Evolutionary conservation across 2,329 filamentous ascomycete genomes (phyloP), one percentile per base, ranked within the genome.

Genomic region (Claviceps citrina): DNA sequence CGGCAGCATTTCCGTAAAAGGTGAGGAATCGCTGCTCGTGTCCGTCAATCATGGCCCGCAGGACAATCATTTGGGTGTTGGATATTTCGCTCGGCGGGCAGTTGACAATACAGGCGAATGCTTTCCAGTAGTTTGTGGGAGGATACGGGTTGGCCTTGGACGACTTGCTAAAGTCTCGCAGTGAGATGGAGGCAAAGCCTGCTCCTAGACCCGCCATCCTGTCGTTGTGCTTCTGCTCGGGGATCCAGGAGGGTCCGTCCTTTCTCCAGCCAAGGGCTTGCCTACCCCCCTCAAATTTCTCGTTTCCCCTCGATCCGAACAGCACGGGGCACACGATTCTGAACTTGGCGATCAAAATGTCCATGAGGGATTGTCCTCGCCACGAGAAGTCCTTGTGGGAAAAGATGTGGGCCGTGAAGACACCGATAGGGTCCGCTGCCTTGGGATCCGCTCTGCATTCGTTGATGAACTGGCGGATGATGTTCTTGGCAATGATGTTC

Each of bases 261-360:
- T 68, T 74, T 58, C 68, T 71, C 84, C 85, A 93, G 0, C 84
- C 85, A 2, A 93, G 60, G n/a, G 72, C 69, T 15, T 60, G 49
- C 10, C 78, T 72, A 1, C 84, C 85, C 9, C 67, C 65, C 34
- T 76, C 70, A 1, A 78, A 93, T 45, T 70, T 77, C 55, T 93
- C 84, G 45, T 67, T 76, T 19, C 84, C 87, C 32, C 75, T 71
- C 47, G 87, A 75, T 15, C 89, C 89, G 55, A 93, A 96, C 0
- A 98, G 66, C 1, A 86, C 78, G 0, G 91, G 89, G 51, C 85
- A 93, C 3, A 75, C 68, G 13, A 82, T 68, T 44, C 86, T 77
- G 52, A 84, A 82, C 58, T 96, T 95, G 40, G 87, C 67, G 51
- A 93, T 79, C 24, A 96, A 67, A 43, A 96, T 83, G 54, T 93